Conservation (phyloP, 805 yeast species). For the Teunomyces panamensis region DNA sequence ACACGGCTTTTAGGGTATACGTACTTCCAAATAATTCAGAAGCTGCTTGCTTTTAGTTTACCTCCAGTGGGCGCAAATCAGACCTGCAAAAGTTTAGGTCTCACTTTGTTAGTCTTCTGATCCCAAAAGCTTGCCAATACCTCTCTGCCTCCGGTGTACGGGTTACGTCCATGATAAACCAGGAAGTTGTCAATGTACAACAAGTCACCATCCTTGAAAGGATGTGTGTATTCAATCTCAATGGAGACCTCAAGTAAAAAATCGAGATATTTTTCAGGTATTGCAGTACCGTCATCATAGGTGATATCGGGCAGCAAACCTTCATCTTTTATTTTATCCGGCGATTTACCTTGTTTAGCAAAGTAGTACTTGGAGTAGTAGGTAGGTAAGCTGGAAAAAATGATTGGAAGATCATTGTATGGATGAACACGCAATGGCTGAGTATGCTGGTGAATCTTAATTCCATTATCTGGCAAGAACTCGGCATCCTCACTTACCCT, state of each 20-base stretch:
- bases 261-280: constrained; percentile 18
- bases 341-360: background rate
- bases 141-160: constrained; percentile 16
- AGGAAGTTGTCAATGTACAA: constrained; percentile 18
- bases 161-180: constrained; percentile 21
- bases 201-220: constrained; percentile 18
- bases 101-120: background rate
- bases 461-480: constrained; percentile 6
- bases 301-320: constrained; percentile 8
- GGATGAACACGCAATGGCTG: constrained; percentile 8
- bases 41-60: background rate
- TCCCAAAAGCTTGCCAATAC: constrained; percentile 22
- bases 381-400: constrained; percentile 20
- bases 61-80: background rate
- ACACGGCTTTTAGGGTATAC: too few relatives aligned
- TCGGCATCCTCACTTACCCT: constrained; percentile 8
- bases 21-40: too few relatives aligned
- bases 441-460: constrained; percentile 9
- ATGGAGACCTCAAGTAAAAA: constrained; percentile 16
- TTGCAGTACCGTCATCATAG: constrained; percentile 17
- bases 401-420: constrained; percentile 9
- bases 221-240: constrained; percentile 17
- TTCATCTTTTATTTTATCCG: background rate
- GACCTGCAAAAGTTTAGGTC: background rate
- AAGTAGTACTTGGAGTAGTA: constrained; percentile 13